phyloP scores from a whole-genome alignment of 192 early-diverging fungal genomes.

The Podochytrium sp. region DNA sequence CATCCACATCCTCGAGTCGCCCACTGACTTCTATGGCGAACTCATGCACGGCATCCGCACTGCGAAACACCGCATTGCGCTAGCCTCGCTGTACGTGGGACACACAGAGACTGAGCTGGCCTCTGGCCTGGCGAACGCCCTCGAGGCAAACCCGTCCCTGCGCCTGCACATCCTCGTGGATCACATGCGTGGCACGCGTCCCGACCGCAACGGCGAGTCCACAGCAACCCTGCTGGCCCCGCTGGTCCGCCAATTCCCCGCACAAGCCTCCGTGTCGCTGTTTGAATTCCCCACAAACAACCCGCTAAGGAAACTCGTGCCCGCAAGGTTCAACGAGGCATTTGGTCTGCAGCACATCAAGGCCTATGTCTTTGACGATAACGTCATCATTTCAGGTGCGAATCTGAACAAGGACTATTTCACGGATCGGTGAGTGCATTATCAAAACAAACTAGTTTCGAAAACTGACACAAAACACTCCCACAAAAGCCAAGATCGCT shows the following conservation, averaged over 20 bases:
- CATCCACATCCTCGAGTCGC: slow-evolving; percentile 55
- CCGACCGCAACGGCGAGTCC: slow-evolving; percentile 39
- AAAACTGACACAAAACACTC: background rate
- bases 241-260: slow-evolving; percentile 66
- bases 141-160: slow-evolving; percentile 53
- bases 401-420: slow-evolving; percentile 96
- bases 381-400: slow-evolving; percentile 82
- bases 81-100: slow-evolving; percentile 92
- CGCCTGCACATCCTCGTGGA: slow-evolving; percentile 84
- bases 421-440: slow-evolving; percentile 60
- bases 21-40: slow-evolving; percentile 54
- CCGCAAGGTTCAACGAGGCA: slow-evolving; percentile 81
- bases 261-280: slow-evolving; percentile 70
- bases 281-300: slow-evolving; percentile 86
- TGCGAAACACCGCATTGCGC: slow-evolving; percentile 74
- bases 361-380: slow-evolving; percentile 87
- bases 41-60: slow-evolving; percentile 64
- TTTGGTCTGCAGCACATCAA: slow-evolving; percentile 97
- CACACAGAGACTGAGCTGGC: slow-evolving; percentile 77
- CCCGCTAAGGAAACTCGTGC: slow-evolving; percentile 65
- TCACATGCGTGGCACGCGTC: slow-evolving; percentile 82
- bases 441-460: background rate
- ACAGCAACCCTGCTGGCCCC: slow-evolving; percentile 71
- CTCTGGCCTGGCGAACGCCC: slow-evolving; percentile 59
- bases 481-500: slow-evolving; percentile 88